Base-by-base conservation (phyloP, 768 basidiomycete genomes). In the Mycena amicta region DNA sequence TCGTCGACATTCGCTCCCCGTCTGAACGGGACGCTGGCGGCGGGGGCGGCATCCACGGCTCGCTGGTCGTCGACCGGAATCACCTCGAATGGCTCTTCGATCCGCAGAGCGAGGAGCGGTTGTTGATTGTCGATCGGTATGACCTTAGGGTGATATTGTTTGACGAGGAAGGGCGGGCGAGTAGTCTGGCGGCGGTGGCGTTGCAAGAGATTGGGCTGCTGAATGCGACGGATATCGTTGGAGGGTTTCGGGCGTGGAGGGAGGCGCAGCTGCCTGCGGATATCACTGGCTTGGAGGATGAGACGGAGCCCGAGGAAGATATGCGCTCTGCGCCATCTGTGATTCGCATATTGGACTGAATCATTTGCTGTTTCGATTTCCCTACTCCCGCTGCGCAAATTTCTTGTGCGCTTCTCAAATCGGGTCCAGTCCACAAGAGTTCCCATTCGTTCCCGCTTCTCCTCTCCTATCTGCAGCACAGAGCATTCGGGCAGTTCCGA, bases 21-120 rank as follows among this genome's bases (percentile, higher is more conserved):
- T 79, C 77, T 4, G 83, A 90, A 69, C 80, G 91, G 16, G 76
- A 45, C 15, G 15, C 15, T 23, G 8, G 77, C 4, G 69, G 68
- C 47, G 74, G 81, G 30, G 91, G 91, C 0, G 78, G 73, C 0
- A 87, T 92, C 54, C 77, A 77, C 6, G 89, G 90, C 0, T 81
- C 89, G n/a, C 72, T 92, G 55, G 73, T 89, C 53, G 81, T 92
- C 56, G 90, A 92, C 66, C 80, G 90, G 22, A 92, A 89, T 66
- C 81, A 85, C 4, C 78, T 93, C 53, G 91, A 93, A 69, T 91
- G 89, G 89, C 80, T 84, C 23, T 86, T 93, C 62, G 90, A 93
- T 71, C 91, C 90, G 3, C 78, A 88, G 55, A 79, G 74, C 62
- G 75, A 80, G 5, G 75, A 81, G 13, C 77, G 86, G 30, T 72